Evolutionary conservation across 169 alveolate genomes (phyloP), one percentile per base, ranked within the genome.

Genomic region (Toxoplasma gondii): DNA sequence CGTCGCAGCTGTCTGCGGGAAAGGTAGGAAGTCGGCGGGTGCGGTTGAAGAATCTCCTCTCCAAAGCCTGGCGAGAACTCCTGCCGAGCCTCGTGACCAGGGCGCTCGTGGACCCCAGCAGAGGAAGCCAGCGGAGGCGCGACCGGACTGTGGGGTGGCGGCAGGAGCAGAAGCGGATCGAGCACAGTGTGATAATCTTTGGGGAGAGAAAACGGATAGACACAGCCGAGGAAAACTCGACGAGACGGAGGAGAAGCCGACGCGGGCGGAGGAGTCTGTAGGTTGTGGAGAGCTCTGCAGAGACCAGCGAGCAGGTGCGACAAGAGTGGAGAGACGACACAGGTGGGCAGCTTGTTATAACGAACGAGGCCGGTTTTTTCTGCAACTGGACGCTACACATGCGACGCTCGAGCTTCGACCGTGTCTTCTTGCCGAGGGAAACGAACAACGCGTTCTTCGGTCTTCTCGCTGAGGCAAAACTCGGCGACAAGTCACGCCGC

Each of bases 111-210:
- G n/a, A n/a, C 44, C 27, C 10, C 39, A 2, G 45, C 22, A 16
- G 86, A 7, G 27, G 86, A 31, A 19, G 86, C 7, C 64, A 19
- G 67, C 31, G 64, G 12, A 41, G 2, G 90, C 16, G 12, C 9
- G 24, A 82, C 69, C 9, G 90, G 64, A 12, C 36, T 41, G 36
- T 82, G 90, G 36, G 64, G 90, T 16, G 90, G 90, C 19, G 90
- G 90, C 36, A 82, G 67, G 41, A 82, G 67, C 38, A 82, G 90
- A 10, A 82, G 90, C 17, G 90, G 90, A 82, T 82, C 90, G 24
- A 82, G 29, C 4, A 82, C 19, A 0, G 34, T 38, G 67, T 82
- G 90, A 10, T 34, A 43, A 5, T 82, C 69, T 7, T 31, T n/a
- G 38, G 90, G 90, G 36, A 82, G 67, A 82, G 90, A 38, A 44